Percentiles rank a stretch among this genome's conserved stretches.
Evolutionary conservation across 1,139 yeast genomes (phyloP).

Genomic region (Scheffersomyces titani): DNA sequence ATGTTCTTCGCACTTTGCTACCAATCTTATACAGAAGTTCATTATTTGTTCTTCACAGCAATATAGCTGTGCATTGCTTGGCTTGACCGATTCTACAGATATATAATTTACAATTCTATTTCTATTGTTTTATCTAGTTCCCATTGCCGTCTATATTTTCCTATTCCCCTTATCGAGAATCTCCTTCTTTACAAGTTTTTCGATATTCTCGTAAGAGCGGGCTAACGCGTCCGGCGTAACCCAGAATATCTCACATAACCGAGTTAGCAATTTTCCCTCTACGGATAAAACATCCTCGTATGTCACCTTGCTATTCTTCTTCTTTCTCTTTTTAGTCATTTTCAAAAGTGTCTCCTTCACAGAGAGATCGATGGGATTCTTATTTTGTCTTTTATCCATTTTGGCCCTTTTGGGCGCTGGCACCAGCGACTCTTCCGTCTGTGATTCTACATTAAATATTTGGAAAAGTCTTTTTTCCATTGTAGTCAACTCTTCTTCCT

Average conservation of each 20-base stretch:
- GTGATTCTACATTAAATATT: slow-evolving; percentile 29
- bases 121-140: background rate
- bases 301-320: background rate
- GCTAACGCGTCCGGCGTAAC: slow-evolving; percentile 3
- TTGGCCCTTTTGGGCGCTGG: background rate
- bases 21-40: too few species aligned
- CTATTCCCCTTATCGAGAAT: background rate
- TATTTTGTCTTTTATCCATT: slow-evolving; percentile 2
- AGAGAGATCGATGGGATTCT: slow-evolving; percentile 1
- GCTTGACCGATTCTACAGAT: background rate
- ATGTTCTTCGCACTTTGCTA: too few species aligned
- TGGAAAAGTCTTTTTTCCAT: slow-evolving; percentile 38
- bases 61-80: too few species aligned
- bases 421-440: slow-evolving; percentile 1
- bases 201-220: slow-evolving; percentile 1
- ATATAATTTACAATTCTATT: background rate
- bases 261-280: background rate
- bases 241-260: slow-evolving; percentile 4
- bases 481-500: slow-evolving; percentile 19
- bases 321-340: background rate
- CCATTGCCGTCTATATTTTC: background rate
- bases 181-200: background rate
- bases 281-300: background rate
- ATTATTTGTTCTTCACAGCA: too few species aligned
- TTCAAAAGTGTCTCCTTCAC: background rate